Evolutionary conservation across 352 stramenopile genomes (phyloP), one percentile per base, ranked within the genome.

Genomic region (Phytophthora boehmeriae): DNA sequence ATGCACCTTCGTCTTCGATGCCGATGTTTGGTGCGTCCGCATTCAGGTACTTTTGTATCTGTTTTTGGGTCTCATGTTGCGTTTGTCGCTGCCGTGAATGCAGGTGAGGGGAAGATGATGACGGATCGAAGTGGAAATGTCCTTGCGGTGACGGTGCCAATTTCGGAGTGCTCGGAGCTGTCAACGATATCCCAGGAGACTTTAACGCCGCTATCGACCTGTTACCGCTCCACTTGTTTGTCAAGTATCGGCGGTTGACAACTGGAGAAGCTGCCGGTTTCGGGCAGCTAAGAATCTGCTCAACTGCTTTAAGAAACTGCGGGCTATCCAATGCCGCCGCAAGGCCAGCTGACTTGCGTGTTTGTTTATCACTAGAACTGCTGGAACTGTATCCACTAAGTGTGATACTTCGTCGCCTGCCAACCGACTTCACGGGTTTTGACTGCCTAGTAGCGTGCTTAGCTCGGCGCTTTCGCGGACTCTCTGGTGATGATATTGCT

Each of bases 221-320:
- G 10, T 42, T 51, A 22, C 47, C 52, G 13, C 42, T 35, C n/a
- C 35, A 58, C n/a, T 68, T 71, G 50, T 63, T 71, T 20, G 55
- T 35, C 9, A 76, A 73, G 49, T 73, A 66, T 16, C 49, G 42
- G 2, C 68, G 57, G n/a, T 76, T 58, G 17, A 68, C 54, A 25
- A 45, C 55, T 4, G 59, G 53, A 44, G 60, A 59, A n/a, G 49
- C 25, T 6, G 36, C 49, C 22, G 58, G 58, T 25, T 76, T 66
- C 17, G 63, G 58, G 45, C 53, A 66, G 28, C 56, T 72, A 30
- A 39, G 17, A 46, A 51, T 35, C 27, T 69, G 53, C 13, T 69
- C 58, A 14, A 20, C 34, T 5, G 22, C 49, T 14, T 60, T 52
- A 17, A 35, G 47, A 2, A 35, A 28, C 20, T 71, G 61, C 13